These are phyloP conservation scores for Aspergillus puulaauensis DNA, from an alignment of 2,329 filamentous ascomycete species.

Conservation along the genomic window DNA sequence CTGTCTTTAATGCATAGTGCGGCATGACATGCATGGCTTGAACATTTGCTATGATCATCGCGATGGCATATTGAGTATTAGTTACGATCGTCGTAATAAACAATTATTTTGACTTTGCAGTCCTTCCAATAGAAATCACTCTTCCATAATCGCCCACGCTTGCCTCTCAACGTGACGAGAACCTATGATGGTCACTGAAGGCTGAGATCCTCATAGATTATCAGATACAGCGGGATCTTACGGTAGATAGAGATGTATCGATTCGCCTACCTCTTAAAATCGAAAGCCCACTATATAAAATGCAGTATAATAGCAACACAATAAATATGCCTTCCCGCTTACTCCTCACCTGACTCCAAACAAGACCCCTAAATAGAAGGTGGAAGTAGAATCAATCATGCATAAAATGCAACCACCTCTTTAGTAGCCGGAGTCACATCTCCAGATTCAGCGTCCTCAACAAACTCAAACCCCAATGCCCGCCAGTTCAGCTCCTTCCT, in stretches of 20 bases:
- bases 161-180: too few species aligned
- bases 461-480: slow-evolving; percentile 48
- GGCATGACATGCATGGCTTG: not conserved
- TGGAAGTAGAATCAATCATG: slow-evolving; percentile 5
- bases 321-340: not conserved
- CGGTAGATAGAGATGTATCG: not conserved
- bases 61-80: not conserved
- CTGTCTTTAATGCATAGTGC: not conserved
- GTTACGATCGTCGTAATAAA: not conserved
- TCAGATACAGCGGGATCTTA: too few species aligned
- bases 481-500: slow-evolving; percentile 56
- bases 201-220: too few species aligned
- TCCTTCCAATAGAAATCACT: not conserved
- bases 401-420: slow-evolving; percentile 20
- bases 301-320: not conserved
- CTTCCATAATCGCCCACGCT: too few species aligned
- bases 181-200: too few species aligned
- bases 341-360: not conserved
- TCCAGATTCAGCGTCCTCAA: slow-evolving; percentile 23
- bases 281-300: not conserved
- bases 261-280: not conserved
- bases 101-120: not conserved
- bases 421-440: slow-evolving; percentile 8
- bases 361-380: not conserved
- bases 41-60: slow-evolving; percentile 1